Evolutionary conservation across 139 green algal species (phyloP).

Genomic region (Tetradesmus lagerheimii): DNA sequence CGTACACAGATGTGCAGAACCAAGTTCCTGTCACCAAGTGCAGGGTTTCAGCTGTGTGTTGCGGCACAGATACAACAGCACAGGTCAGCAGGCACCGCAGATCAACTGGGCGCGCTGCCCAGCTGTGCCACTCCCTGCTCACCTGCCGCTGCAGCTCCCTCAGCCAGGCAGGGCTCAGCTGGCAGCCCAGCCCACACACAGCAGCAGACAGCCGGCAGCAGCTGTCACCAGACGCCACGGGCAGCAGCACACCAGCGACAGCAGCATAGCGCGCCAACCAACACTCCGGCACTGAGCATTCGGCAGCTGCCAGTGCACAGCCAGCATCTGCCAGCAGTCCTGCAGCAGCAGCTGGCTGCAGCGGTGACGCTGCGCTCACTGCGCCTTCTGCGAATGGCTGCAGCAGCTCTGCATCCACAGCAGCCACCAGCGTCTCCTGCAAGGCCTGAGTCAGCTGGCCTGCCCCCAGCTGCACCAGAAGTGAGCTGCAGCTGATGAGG

Average conservation of each 20-base stretch:
- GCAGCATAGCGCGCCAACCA: not conserved
- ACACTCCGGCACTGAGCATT: not conserved
- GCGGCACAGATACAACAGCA: too few species aligned
- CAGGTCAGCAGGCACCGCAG: too few species aligned
- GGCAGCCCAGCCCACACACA: conserved; percentile 4
- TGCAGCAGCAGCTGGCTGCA: not conserved
- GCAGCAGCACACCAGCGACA: conserved; percentile 12
- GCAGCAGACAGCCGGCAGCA: conserved; percentile 25
- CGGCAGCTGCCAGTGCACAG: not conserved
- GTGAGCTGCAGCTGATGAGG: not conserved
- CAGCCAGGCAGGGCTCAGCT: not conserved
- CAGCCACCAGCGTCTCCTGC: not conserved
- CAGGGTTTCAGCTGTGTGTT: too few species aligned
- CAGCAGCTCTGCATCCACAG: not conserved
- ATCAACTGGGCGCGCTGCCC: too few species aligned
- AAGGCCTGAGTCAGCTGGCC: not conserved
- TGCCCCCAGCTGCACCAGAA: not conserved
- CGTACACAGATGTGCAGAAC: too few species aligned
- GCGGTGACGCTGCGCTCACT: not conserved
- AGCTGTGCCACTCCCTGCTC: not conserved
- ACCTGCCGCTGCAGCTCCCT: not conserved
- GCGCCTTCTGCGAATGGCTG: not conserved
- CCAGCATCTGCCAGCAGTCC: not conserved
- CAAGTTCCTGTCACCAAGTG: too few species aligned
- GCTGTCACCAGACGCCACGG: not conserved